These are phyloP conservation scores for Mucor plumbeus DNA, from an alignment of 371 early-diverging fungal species.

Conservation along the genomic window DNA sequence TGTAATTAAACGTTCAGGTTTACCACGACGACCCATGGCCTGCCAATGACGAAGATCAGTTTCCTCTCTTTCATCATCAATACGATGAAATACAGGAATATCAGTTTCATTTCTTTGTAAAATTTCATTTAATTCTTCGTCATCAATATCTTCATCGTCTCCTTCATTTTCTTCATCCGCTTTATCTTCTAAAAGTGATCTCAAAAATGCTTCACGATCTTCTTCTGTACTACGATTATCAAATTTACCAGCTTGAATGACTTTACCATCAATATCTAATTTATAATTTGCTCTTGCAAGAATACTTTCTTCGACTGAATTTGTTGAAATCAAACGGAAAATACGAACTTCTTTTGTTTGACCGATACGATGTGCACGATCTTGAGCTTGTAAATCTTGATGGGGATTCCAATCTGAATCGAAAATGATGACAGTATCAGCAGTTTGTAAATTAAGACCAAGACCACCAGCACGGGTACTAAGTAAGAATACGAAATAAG, in stretches of 20 bases:
- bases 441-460: constrained; percentile 98
- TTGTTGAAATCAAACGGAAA: constrained; percentile 92
- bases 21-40: constrained; percentile 42
- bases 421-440: constrained; percentile 99
- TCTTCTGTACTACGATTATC: constrained; percentile 94
- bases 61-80: constrained; percentile 54
- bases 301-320: constrained; percentile 97
- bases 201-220: constrained; percentile 89
- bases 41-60: constrained; percentile 36
- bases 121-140: constrained; percentile 71
- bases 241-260: constrained; percentile 99
- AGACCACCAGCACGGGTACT: constrained; percentile 99
- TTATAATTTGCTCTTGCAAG: constrained; percentile 95
- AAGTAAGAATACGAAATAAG: constrained; percentile 92
- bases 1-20: constrained; percentile 78
- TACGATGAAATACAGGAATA: constrained; percentile 35
- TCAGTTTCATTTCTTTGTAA: constrained; percentile 49
- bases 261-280: constrained; percentile 96
- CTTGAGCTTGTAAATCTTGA: constrained; percentile 99
- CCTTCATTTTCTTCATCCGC: constrained; percentile 63
- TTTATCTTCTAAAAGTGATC: constrained; percentile 77
- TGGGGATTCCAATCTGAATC: constrained; percentile 99
- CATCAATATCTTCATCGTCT: constrained; percentile 73
- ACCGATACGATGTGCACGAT: constrained; percentile 99
- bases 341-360: constrained; percentile 99